Evolutionary conservation across 2,329 filamentous ascomycete genomes (phyloP), one percentile per base, ranked within the genome.

Genomic region (Emericellopsis atlantica): DNA sequence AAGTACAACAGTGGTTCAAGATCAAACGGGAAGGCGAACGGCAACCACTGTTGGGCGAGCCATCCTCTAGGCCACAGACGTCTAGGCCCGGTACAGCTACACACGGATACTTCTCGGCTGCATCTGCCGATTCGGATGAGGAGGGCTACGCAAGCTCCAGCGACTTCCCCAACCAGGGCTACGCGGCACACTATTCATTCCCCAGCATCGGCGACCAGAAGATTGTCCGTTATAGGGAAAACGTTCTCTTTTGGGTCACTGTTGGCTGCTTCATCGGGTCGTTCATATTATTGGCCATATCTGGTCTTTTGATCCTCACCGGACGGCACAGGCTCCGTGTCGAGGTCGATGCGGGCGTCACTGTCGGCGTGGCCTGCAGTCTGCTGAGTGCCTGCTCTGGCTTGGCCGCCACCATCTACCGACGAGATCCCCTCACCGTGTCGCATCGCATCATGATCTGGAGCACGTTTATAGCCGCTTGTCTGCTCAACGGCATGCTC

Each of bases 341-440:
- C n/a, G 77, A 85, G 55, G 84, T 90, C 4, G 82, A 89, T 50
- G 75, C 74, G 0, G 84, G 79, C 8, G 81, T 84, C 2, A 69
- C 84, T 1, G 66, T 85, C 33, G 84, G 82, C 9, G 77, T 82
- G 14, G 69, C 84, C 26, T 67, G 74, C 24, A 84, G 79, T 46
- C 55, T 88, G 33, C 69, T 78, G 44, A 78, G 78, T 50, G 76
- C 75, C 1, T 74, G 77, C 37, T 64, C 72, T 11, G 81, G 70
- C 1, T 64, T 85, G 6, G 75, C 71, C 29, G 69, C 73, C 54
- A 69, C 74, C 46, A 54, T 80, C 11, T 70, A 72, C 39, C 66
- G 76, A 31, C 59, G 63, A 33, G 67, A 70, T 38, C 54, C 51
- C 12, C 49, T 73, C 8, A 51, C 63, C 4, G 51, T 67, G 40